Evolutionary conservation across 2,329 filamentous ascomycete genomes (phyloP).

Genomic region (Paraphaeosphaeria sporulosa): DNA sequence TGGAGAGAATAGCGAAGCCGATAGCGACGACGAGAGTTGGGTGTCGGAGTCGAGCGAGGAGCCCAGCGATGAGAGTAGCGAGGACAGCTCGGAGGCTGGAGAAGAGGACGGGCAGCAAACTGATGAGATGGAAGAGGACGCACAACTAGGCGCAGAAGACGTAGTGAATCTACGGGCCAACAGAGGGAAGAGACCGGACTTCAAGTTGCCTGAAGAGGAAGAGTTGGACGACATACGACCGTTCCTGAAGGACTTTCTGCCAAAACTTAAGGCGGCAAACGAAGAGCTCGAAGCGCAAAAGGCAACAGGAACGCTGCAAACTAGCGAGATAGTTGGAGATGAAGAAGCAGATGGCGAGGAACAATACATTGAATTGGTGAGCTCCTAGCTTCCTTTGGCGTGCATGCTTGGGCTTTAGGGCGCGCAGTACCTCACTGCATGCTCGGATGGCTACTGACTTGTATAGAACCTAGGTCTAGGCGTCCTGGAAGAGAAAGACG

Average conservation of each 20-base stretch:
- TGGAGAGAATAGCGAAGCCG: constrained; percentile 29
- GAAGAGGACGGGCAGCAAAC: constrained; percentile 22
- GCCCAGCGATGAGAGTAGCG: constrained; percentile 44
- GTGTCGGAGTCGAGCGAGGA: constrained; percentile 47
- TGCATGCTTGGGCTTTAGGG: not conserved
- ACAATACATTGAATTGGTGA: constrained; percentile 53
- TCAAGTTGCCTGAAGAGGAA: constrained; percentile 36
- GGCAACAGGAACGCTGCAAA: constrained; percentile 47
- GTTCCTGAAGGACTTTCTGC: constrained; percentile 53
- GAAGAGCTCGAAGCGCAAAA: constrained; percentile 51
- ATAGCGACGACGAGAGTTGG: constrained; percentile 36
- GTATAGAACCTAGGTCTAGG: constrained; percentile 53
- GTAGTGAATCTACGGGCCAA: constrained; percentile 41
- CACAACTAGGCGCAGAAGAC: constrained; percentile 18
- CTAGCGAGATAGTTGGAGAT: constrained; percentile 47
- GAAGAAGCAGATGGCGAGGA: constrained; percentile 35
- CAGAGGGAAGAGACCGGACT: constrained; percentile 40
- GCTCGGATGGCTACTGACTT: constrained; percentile 17
- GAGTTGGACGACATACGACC: constrained; percentile 39
- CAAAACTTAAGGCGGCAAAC: constrained; percentile 53
- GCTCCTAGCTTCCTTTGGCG: constrained; percentile 9
- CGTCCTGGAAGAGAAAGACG: constrained; percentile 53
- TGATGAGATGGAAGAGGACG: constrained; percentile 13
- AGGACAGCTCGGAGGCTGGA: constrained; percentile 25
- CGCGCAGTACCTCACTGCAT: not conserved